Conservation (phyloP, 306 rosid species). For the Acacia acuminata region DNA sequence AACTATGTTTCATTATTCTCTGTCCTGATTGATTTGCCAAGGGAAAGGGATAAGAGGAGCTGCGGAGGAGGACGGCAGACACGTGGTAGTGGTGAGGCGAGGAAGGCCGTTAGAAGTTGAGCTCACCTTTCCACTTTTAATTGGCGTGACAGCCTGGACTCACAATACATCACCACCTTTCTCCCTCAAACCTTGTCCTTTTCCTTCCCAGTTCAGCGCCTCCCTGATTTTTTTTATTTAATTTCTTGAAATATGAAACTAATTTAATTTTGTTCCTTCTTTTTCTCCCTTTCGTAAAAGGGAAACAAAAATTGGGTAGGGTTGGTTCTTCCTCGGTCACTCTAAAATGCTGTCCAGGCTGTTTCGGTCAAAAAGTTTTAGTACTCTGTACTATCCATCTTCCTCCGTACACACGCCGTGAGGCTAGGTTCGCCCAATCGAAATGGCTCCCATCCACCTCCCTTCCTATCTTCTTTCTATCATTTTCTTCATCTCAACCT, state of each 20-base stretch:
- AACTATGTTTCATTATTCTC: no score
- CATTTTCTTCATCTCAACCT: no score
- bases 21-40: not conserved
- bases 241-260: not conserved
- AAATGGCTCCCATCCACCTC: no score
- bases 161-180: constrained; percentile 38
- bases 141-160: constrained; percentile 51
- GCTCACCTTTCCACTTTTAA: constrained; percentile 4
- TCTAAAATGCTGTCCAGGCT: constrained; percentile 45
- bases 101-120: constrained; percentile 41
- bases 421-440: no score
- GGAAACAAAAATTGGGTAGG: constrained; percentile 2
- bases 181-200: constrained; percentile 47
- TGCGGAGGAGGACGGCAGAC: not conserved
- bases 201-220: constrained; percentile 41
- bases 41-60: not conserved
- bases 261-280: not conserved
- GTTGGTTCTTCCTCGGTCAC: not conserved
- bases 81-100: constrained; percentile 26
- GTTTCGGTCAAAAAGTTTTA: constrained; percentile 48
- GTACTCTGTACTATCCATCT: not conserved
- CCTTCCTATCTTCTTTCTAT: no score
- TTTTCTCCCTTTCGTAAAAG: not conserved
- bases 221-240: constrained; percentile 17
- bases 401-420: not conserved